A percentile compares a stretch with the other conserved stretches of the same genome.
Evolutionary conservation across 2,329 filamentous ascomycete species (phyloP).

Genomic region (Calonectria pauciramosa): DNA sequence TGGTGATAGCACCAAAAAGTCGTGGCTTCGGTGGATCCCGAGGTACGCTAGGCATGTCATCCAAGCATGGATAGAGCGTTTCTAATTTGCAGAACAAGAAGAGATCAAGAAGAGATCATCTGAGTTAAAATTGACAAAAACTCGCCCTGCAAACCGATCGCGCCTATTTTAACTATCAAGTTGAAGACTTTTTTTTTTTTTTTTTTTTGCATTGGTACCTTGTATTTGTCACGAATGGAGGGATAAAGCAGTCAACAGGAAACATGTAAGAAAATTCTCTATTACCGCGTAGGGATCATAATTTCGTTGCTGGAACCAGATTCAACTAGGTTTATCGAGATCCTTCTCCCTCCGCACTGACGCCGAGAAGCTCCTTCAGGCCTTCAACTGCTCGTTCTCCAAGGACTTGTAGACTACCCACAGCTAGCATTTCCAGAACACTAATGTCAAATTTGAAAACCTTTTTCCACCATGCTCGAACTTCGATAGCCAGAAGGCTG

Average conservation of each 20-base stretch:
- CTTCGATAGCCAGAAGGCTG: conserved; percentile 30
- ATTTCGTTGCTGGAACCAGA: background rate
- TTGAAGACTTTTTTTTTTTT: too few relatives aligned
- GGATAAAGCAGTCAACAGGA: background rate
- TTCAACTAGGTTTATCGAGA: background rate
- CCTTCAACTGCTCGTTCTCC: background rate
- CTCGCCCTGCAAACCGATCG: background rate
- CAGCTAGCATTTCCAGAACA: conserved; percentile 32
- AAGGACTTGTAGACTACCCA: conserved; percentile 11
- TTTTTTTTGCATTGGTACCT: background rate
- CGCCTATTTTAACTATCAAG: background rate
- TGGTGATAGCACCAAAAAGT: background rate
- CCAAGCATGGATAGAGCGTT: background rate
- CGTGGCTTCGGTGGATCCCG: background rate
- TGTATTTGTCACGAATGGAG: background rate
- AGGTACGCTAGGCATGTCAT: background rate
- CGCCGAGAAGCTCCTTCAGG: background rate
- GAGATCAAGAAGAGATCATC: background rate
- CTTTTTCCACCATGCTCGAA: conserved; percentile 27
- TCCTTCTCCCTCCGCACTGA: background rate
- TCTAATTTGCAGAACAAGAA: background rate
- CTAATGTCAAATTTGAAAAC: conserved; percentile 26
- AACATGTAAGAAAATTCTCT: background rate
- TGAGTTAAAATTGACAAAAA: too few relatives aligned
- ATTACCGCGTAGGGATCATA: background rate